phyloP scores from a whole-genome alignment of 768 basidiomycete species.

The Pluteus cervinus region DNA sequence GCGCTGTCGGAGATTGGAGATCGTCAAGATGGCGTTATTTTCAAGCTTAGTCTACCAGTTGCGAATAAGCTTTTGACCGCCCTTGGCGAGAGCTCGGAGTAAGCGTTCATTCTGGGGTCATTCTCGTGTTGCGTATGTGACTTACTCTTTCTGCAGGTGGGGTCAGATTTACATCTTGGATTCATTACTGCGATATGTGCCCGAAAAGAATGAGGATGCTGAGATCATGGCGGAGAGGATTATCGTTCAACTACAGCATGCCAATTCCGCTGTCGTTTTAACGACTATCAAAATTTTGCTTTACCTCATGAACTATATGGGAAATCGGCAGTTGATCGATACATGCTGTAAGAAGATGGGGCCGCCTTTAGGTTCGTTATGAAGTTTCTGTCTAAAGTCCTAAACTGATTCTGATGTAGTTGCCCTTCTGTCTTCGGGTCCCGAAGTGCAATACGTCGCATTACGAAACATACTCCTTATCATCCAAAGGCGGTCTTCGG shows the following conservation, averaged over 20 bases:
- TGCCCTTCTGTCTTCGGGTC: conserved; percentile 91
- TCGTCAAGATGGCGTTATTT: conserved; percentile 88
- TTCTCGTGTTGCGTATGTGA: conserved; percentile 5
- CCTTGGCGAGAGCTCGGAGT: conserved; percentile 96
- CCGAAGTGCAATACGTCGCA: conserved; percentile 98
- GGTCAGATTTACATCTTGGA: conserved; percentile 98
- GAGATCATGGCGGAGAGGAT: conserved; percentile 95
- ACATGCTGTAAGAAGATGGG: conserved; percentile 97
- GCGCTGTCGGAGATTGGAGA: conserved; percentile 97
- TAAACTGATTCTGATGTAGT: conserved; percentile 40
- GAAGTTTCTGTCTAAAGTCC: conserved; percentile 3
- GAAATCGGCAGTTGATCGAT: conserved; percentile 78
- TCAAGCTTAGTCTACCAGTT: conserved; percentile 81
- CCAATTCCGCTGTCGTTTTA: conserved; percentile 98
- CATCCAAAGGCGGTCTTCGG: conserved; percentile 88
- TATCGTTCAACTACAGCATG: conserved; percentile 88
- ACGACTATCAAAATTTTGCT: conserved; percentile 96
- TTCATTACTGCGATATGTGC: conserved; percentile 89
- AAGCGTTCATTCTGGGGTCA: conserved; percentile 29
- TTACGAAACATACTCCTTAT: conserved; percentile 95
- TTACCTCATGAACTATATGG: conserved; percentile 99
- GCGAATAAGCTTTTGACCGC: conserved; percentile 90
- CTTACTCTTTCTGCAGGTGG: conserved; percentile 58
- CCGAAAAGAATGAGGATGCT: conserved; percentile 80
- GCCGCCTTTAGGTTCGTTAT: conserved; percentile 76